Evolutionary conservation across 345 rosid genomes (phyloP).

Genomic region (Carallia pectinifolia): DNA sequence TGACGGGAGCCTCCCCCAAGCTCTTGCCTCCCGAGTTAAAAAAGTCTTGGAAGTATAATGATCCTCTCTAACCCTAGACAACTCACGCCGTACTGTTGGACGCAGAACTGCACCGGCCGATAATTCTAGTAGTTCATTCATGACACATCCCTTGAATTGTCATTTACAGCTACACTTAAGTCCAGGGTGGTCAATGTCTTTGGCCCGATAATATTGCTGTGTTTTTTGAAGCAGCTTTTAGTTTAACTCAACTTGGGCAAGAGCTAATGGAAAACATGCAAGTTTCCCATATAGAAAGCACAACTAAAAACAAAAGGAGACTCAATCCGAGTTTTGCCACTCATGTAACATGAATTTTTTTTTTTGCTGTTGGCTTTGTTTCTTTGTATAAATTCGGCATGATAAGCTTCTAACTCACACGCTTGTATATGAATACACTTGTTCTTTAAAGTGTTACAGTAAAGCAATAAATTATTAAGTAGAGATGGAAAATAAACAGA

Average conservation of each 20-base stretch:
- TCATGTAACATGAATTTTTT: background rate
- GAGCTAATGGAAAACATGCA: background rate
- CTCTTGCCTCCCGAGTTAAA: conserved; percentile 42
- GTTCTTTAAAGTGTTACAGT: background rate
- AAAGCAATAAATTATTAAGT: too few relatives aligned
- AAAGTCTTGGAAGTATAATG: conserved; percentile 24
- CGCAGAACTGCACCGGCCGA: background rate
- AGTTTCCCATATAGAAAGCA: background rate
- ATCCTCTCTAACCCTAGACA: background rate
- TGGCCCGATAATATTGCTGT: background rate
- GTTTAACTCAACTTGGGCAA: background rate
- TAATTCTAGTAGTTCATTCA: background rate
- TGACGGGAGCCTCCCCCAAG: conserved; percentile 50
- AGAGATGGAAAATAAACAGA: too few relatives aligned
- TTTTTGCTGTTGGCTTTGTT: background rate
- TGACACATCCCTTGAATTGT: background rate
- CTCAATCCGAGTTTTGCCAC: conserved; percentile 1
- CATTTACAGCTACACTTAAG: background rate
- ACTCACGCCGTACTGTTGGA: background rate
- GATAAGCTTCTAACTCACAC: background rate
- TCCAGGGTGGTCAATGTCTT: background rate
- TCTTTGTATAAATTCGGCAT: background rate
- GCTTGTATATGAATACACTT: background rate
- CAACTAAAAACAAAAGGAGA: background rate
- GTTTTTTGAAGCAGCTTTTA: background rate